Evolutionary conservation across 2,329 filamentous ascomycete genomes (phyloP).

Genomic region (Aspergillus sp.): DNA sequence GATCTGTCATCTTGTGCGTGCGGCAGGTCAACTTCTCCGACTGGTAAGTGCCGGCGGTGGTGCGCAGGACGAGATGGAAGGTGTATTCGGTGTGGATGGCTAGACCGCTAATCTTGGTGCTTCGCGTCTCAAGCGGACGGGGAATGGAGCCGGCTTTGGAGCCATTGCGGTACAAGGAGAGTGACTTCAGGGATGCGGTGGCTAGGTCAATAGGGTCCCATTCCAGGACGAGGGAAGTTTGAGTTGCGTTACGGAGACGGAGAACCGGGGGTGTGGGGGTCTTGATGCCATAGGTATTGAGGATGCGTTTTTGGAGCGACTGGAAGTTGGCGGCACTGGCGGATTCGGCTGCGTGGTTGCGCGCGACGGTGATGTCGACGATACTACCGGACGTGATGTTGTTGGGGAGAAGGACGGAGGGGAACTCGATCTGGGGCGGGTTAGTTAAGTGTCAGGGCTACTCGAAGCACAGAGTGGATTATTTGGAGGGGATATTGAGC

Average conservation of each 20-base stretch:
- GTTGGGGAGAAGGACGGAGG: constrained; percentile 91
- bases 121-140: constrained; percentile 79
- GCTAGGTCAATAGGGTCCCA: constrained; percentile 95
- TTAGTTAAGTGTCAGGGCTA: background rate
- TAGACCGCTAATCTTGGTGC: constrained; percentile 94
- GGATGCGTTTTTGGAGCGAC: constrained; percentile 85
- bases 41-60: constrained; percentile 81
- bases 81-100: constrained; percentile 96
- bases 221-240: constrained; percentile 96
- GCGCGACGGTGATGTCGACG: constrained; percentile 92
- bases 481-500: constrained; percentile 2
- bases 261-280: constrained; percentile 77
- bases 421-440: constrained; percentile 82
- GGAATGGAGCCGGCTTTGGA: constrained; percentile 96
- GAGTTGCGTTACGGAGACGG: constrained; percentile 93
- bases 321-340: constrained; percentile 75
- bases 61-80: constrained; percentile 89
- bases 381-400: constrained; percentile 96
- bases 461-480: background rate
- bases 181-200: constrained; percentile 84
- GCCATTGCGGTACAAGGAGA: constrained; percentile 92
- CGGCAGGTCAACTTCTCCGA: constrained; percentile 82
- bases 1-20: constrained; percentile 98
- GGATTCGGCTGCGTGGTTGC: constrained; percentile 78
- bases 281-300: constrained; percentile 77